Evolutionary conservation across 805 yeast species (phyloP), one percentile per base, ranked within the genome.

Genomic region (Lipomyces kockii): DNA sequence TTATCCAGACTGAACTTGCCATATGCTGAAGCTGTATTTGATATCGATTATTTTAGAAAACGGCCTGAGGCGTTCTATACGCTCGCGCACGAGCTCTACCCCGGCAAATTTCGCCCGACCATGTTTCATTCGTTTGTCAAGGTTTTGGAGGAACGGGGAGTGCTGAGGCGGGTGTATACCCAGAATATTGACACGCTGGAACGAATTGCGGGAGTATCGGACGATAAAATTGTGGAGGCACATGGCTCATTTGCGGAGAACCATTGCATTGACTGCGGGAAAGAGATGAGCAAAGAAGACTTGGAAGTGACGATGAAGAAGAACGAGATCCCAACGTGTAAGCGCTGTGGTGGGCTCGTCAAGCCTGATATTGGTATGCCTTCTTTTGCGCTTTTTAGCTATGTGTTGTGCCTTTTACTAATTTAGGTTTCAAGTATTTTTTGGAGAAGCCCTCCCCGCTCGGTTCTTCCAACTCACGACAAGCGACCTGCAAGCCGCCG

Each of bases 151-250:
- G 89, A 87, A 51, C 86, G 89, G 71, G 83, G 84, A 1, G 77
- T 80, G 52, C 79, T 94, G 71, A 80, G 85, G 57, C 81, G 98
- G 64, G 86, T 93, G 11, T 94, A 91, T 76, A 91, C 98, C 0
- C 98, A 94, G 76, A 94, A 94, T 76, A 93, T 94, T 60, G 98
- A 94, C 76, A 92, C 97, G 0, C 80, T 94, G 69, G 99, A 94
- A 76, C 83, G 96, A 71, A 80, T 89, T 22, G 95, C 97, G 0
- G 97, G 97, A 0, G 85, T 94, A 1, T 75, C 80, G 0, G 86
- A 81, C 22, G 86, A 87, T 14, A 82, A 79, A 67, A 82, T 94
- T 1, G 88, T 94, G 0, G 97, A 92, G 75, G 98, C 98, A 0
- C 98, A 94, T 78, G 99, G 99, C 0, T 91, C 97, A 1, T 94